A percentile compares a stretch with the other conserved stretches of the same genome.
Evolutionary conservation across 805 yeast genomes (phyloP).

Genomic region (Diddensiella transvaalensis): DNA sequence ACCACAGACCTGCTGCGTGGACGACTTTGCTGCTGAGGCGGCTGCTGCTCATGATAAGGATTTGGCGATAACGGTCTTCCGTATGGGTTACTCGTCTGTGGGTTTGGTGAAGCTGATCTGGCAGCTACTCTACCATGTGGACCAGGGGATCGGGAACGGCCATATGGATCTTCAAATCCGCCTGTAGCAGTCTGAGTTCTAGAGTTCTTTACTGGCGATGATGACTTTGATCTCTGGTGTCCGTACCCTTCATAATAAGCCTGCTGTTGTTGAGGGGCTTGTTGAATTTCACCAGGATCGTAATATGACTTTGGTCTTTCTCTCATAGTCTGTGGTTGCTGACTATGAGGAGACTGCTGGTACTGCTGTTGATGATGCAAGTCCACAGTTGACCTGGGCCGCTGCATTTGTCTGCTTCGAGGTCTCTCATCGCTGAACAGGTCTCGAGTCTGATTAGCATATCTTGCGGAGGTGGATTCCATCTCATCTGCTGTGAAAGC

Average conservation of each 20-base stretch:
- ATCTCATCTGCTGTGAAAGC: conserved; percentile 38
- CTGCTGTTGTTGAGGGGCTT: conserved; percentile 12
- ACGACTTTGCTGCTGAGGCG: conserved; percentile 16
- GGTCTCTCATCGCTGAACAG: conserved; percentile 16
- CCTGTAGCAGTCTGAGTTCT: background rate
- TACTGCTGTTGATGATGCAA: conserved; percentile 16
- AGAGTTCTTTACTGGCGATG: conserved; percentile 17
- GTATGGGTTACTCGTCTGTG: conserved; percentile 8
- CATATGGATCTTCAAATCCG: conserved; percentile 10
- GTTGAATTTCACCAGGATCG: conserved; percentile 1
- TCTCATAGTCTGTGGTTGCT: conserved; percentile 13
- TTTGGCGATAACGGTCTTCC: conserved; percentile 8
- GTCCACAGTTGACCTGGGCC: conserved; percentile 24
- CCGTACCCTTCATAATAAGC: conserved; percentile 4
- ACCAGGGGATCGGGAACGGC: conserved; percentile 11
- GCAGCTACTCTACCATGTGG: conserved; percentile 6
- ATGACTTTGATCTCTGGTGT: conserved; percentile 21
- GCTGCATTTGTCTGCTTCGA: conserved; percentile 16
- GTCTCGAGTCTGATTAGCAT: conserved; percentile 26
- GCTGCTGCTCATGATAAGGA: conserved; percentile 14
- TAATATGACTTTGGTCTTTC: conserved; percentile 20
- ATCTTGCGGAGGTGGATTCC: conserved; percentile 36
- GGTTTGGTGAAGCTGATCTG: conserved; percentile 19
- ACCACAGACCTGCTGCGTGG: conserved; percentile 26
- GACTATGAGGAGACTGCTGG: conserved; percentile 23